Evolutionary conservation across 805 yeast genomes (phyloP).

Genomic region (Ogataea dorogensis): DNA sequence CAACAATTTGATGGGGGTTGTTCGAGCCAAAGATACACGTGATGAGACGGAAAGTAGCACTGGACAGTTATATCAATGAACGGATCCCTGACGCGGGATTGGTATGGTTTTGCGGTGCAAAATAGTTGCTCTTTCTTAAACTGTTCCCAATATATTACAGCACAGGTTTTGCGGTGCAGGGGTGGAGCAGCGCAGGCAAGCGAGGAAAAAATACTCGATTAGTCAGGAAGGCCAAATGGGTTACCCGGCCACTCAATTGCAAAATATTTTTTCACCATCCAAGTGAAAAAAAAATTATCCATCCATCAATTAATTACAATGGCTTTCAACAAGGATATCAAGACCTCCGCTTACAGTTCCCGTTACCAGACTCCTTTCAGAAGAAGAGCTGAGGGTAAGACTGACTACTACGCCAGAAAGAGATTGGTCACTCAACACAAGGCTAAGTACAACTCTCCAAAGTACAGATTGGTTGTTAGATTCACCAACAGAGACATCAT

Average conservation of each 20-base stretch:
- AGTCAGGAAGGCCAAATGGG: no score
- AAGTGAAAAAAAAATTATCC: conserved; percentile 8
- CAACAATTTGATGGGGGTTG: background rate
- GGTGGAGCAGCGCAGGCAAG: conserved; percentile 1
- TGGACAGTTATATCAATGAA: background rate
- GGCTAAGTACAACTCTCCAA: conserved; percentile 99
- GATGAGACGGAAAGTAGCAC: background rate
- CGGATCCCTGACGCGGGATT: background rate
- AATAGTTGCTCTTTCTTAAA: conserved; percentile 1
- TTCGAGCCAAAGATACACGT: background rate
- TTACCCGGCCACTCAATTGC: conserved; percentile 19
- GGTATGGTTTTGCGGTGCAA: background rate
- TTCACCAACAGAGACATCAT: conserved; percentile 99
- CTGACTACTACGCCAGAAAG: conserved; percentile 99
- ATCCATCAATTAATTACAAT: conserved; percentile 42
- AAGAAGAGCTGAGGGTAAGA: conserved; percentile 99
- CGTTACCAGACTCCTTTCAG: conserved; percentile 99
- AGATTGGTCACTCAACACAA: conserved; percentile 99
- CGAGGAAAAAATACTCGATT: background rate
- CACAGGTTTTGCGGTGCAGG: conserved; percentile 6
- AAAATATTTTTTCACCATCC: conserved; percentile 3
- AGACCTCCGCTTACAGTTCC: conserved; percentile 94
- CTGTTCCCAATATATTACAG: conserved; percentile 1
- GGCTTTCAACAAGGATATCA: conserved; percentile 71
- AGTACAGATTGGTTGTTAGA: conserved; percentile 99